phyloP scores from a whole-genome alignment of 2,329 filamentous ascomycete genomes.

The Apiospora saccharicola region DNA sequence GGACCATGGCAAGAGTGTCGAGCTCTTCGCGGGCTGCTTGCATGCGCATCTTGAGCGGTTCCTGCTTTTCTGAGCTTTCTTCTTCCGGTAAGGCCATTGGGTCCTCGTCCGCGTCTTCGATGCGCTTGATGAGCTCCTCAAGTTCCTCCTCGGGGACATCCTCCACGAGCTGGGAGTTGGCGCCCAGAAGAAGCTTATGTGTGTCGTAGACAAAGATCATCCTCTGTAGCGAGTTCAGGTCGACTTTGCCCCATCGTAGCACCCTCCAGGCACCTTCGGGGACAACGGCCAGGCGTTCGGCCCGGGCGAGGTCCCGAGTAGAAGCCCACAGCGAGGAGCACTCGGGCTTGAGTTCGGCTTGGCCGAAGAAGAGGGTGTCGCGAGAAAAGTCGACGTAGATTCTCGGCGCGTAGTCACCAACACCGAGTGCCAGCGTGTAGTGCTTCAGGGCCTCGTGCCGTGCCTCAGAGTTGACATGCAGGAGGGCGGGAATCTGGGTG shows the following conservation, averaged over 20 bases:
- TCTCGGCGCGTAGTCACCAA: constrained; percentile 34
- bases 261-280: constrained; percentile 43
- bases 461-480: constrained; percentile 44
- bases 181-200: constrained; percentile 36
- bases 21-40: constrained; percentile 42
- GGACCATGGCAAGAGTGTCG: constrained; percentile 40
- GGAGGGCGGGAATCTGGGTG: constrained; percentile 40
- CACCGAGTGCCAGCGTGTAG: constrained; percentile 40
- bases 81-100: constrained; percentile 22
- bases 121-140: constrained; percentile 32
- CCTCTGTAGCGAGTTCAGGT: constrained; percentile 38
- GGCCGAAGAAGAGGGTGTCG: constrained; percentile 43
- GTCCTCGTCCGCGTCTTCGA: constrained; percentile 33
- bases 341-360: constrained; percentile 38
- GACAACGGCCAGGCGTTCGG: constrained; percentile 41
- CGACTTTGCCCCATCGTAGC: constrained; percentile 39
- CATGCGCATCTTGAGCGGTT: constrained; percentile 38
- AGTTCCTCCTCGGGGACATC: constrained; percentile 34
- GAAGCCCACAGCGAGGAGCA: constrained; percentile 39
- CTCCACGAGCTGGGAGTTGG: constrained; percentile 37
- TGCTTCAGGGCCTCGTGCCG: constrained; percentile 43
- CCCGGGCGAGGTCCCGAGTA: constrained; percentile 37
- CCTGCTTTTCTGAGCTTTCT: constrained; percentile 13
- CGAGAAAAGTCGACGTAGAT: constrained; percentile 43
- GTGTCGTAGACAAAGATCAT: constrained; percentile 43